Conservation (phyloP, 2,329 filamentous ascomycete genomes). For the Hypomyces rosellus region DNA sequence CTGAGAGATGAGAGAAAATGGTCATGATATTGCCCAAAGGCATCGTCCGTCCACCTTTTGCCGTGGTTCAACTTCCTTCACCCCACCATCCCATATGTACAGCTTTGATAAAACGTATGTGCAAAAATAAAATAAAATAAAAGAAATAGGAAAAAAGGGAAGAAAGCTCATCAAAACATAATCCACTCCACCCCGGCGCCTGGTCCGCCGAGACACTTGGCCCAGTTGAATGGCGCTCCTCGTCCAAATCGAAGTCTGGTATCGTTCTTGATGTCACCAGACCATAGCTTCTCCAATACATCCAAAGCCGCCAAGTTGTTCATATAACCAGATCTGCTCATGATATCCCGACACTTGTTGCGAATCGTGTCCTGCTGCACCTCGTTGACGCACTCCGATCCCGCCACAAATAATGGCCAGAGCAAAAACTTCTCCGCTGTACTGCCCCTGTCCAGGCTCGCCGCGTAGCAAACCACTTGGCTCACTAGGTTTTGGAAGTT, state of each 20-base stretch:
- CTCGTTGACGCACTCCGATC: conserved; percentile 80
- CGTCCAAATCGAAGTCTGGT: conserved; percentile 27
- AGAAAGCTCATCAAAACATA: conserved; percentile 46
- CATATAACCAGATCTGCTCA: conserved; percentile 83
- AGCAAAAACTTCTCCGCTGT: conserved; percentile 81
- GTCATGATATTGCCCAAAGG: too few relatives aligned
- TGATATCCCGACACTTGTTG: conserved; percentile 76
- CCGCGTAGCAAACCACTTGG: conserved; percentile 77
- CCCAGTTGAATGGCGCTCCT: conserved; percentile 52
- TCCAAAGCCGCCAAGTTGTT: conserved; percentile 86
- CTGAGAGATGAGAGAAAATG: too few relatives aligned
- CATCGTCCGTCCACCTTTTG: too few relatives aligned
- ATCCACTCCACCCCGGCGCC: conserved; percentile 59
- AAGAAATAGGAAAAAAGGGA: too few relatives aligned
- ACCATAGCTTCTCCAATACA: conserved; percentile 80
- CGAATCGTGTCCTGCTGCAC: conserved; percentile 74
- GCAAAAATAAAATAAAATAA: too few relatives aligned
- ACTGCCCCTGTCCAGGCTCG: conserved; percentile 64
- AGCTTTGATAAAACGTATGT: too few relatives aligned
- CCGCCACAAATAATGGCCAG: conserved; percentile 88
- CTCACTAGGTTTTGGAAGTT: conserved; percentile 80
- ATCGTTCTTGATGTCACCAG: conserved; percentile 41
- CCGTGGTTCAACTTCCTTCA: background rate
- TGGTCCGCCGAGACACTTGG: conserved; percentile 49
- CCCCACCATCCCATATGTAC: too few relatives aligned